Conservation (phyloP, 495 filamentous ascomycete genomes). For the Xylaria sp. region DNA sequence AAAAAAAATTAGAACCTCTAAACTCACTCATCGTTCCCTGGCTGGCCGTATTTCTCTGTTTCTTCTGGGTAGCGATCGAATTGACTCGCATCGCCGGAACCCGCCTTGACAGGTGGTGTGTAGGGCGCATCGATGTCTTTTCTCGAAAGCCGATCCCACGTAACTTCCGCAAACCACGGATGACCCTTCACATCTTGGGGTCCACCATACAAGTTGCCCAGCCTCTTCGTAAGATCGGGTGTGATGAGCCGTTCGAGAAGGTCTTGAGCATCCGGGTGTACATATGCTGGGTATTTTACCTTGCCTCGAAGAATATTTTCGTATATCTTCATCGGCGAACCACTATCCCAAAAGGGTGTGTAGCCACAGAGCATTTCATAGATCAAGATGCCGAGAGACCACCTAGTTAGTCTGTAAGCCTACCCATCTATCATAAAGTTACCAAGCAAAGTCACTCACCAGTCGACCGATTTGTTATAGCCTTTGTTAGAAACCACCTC, state of each 20-base stretch:
- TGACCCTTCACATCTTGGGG: constrained; percentile 93
- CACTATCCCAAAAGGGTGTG: constrained; percentile 97
- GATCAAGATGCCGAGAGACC: constrained; percentile 97
- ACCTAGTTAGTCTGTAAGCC: constrained; percentile 64
- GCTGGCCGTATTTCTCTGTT: constrained; percentile 83
- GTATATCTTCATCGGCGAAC: constrained; percentile 98
- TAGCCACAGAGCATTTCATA: constrained; percentile 99
- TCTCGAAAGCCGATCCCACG: constrained; percentile 89
- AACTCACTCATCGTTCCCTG: constrained; percentile 83
- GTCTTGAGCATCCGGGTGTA: constrained; percentile 92
- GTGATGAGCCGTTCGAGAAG: constrained; percentile 93
- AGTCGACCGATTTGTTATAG: constrained; percentile 99
- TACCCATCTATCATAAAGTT: constrained; percentile 15
- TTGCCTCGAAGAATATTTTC: constrained; percentile 95
- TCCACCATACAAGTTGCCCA: constrained; percentile 94
- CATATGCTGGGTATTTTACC: constrained; percentile 94
- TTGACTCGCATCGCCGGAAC: constrained; percentile 93
- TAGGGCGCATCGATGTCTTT: constrained; percentile 99
- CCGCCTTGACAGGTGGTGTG: constrained; percentile 92
- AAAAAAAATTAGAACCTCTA: constrained; percentile 16
- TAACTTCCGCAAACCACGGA: constrained; percentile 95
- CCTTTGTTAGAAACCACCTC: constrained; percentile 97
- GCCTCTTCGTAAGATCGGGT: constrained; percentile 88
- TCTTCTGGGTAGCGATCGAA: constrained; percentile 99
- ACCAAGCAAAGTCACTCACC: constrained; percentile 63